Conservation (phyloP, 1,139 yeast species). For the Groenewaldozyma auringiensis region DNA sequence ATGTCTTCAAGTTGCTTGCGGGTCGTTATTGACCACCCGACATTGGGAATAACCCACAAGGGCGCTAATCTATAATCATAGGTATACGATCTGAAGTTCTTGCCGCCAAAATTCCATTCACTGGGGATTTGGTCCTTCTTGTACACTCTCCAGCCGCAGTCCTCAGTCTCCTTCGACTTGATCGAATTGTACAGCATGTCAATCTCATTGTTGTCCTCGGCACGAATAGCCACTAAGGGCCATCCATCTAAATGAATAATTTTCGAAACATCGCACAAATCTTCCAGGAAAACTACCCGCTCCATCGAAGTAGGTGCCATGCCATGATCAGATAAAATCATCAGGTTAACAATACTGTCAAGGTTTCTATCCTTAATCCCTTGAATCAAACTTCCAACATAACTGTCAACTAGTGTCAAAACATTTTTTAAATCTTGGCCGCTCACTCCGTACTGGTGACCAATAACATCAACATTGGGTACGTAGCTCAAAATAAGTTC, state of each 20-base stretch:
- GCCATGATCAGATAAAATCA: constrained; percentile 86
- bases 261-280: constrained; percentile 45
- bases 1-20: constrained; percentile 44
- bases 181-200: constrained; percentile 36
- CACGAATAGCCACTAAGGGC: constrained; percentile 79
- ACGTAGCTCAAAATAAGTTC: constrained; percentile 75
- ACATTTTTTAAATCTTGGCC: constrained; percentile 53
- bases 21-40: constrained; percentile 74
- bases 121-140: constrained; percentile 52
- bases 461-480: constrained; percentile 69
- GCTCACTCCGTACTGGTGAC: constrained; percentile 62
- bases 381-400: constrained; percentile 43
- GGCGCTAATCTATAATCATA: constrained; percentile 69
- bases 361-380: constrained; percentile 51
- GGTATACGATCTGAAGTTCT: constrained; percentile 27
- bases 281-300: constrained; percentile 61
- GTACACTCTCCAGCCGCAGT: constrained; percentile 42
- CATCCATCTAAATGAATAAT: constrained; percentile 73
- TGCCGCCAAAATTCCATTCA: constrained; percentile 62
- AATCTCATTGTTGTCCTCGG: constrained; percentile 31
- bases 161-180: constrained; percentile 22
- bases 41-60: constrained; percentile 72
- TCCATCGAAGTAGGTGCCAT: constrained; percentile 78
- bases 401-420: constrained; percentile 55
- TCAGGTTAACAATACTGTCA: constrained; percentile 56